Evolutionary conservation across 2,329 filamentous ascomycete species (phyloP).

Genomic region (Ascochyta fabae): DNA sequence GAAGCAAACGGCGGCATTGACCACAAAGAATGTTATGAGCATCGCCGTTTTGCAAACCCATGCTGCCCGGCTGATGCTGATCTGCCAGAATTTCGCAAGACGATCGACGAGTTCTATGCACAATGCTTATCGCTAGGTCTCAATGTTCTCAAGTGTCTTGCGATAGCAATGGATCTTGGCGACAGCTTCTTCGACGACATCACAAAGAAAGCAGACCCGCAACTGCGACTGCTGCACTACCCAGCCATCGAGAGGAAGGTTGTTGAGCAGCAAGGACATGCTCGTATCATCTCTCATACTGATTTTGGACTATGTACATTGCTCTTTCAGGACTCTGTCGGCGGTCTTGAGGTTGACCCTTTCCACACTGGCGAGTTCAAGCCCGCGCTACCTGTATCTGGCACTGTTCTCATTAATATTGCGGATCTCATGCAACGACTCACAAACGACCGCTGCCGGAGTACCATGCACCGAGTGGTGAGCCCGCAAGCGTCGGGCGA

Average conservation of each 20-base stretch:
- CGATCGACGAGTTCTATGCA: conserved; percentile 31
- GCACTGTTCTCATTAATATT: conserved; percentile 37
- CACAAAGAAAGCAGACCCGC: conserved; percentile 32
- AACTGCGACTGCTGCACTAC: conserved; percentile 39
- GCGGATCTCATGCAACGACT: conserved; percentile 33
- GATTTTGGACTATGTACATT: conserved; percentile 47
- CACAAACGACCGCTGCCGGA: conserved; percentile 42
- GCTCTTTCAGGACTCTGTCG: conserved; percentile 47
- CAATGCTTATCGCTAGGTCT: conserved; percentile 32
- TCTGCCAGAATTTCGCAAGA: conserved; percentile 34
- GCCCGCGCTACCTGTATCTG: conserved; percentile 29
- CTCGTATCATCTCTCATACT: conserved; percentile 39
- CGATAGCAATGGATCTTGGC: conserved; percentile 36
- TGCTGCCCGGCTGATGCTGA: conserved; percentile 27
- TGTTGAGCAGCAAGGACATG: conserved; percentile 30
- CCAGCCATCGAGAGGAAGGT: conserved; percentile 32
- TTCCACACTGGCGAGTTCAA: conserved; percentile 35
- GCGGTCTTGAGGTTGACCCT: conserved; percentile 48
- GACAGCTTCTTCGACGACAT: conserved; percentile 35
- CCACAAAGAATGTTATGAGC: conserved; percentile 38
- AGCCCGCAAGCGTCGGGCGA: conserved; percentile 34
- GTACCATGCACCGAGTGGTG: conserved; percentile 48
- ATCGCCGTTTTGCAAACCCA: conserved; percentile 30
- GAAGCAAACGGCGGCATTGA: conserved; percentile 43
- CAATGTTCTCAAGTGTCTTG: conserved; percentile 33